phyloP scores from a whole-genome alignment of 2,329 filamentous ascomycete species.

The Trichocomaceae sp. region DNA sequence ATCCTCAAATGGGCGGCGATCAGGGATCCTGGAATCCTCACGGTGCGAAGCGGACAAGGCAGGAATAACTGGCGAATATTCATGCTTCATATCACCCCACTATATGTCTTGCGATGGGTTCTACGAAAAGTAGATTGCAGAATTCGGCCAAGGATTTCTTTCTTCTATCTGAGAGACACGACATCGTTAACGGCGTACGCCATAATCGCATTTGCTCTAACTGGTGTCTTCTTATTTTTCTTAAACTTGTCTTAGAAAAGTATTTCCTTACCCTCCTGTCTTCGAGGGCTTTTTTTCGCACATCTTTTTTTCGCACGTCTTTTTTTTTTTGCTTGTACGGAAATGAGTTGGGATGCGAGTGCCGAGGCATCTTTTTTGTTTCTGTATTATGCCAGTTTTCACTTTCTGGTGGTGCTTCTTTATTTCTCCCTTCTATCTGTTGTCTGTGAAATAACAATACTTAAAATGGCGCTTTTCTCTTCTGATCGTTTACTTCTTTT shows the following conservation, averaged over 20 bases:
- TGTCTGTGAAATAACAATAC: background rate
- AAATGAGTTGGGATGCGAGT: background rate
- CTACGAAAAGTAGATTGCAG: background rate
- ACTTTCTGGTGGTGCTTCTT: too few relatives aligned
- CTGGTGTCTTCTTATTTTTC: background rate
- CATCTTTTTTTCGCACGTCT: too few relatives aligned
- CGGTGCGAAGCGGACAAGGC: conserved; percentile 69
- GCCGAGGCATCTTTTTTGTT: background rate
- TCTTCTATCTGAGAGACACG: background rate
- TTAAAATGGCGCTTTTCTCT: background rate
- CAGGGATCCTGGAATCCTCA: conserved; percentile 70
- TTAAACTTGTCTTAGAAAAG: background rate
- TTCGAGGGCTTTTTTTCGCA: background rate
- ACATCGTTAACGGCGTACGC: background rate
- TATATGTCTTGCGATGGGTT: background rate
- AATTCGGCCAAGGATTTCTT: background rate
- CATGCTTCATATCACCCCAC: background rate
- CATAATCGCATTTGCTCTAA: background rate
- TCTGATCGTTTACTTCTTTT: background rate
- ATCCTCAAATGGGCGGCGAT: conserved; percentile 41
- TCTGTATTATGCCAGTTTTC: background rate
- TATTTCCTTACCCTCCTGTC: background rate
- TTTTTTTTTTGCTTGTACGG: background rate
- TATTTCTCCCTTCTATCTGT: background rate
- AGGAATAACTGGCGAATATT: conserved; percentile 47